phyloP scores from a whole-genome alignment of 2,329 filamentous ascomycete genomes.

The Aspergillus udagawae region DNA sequence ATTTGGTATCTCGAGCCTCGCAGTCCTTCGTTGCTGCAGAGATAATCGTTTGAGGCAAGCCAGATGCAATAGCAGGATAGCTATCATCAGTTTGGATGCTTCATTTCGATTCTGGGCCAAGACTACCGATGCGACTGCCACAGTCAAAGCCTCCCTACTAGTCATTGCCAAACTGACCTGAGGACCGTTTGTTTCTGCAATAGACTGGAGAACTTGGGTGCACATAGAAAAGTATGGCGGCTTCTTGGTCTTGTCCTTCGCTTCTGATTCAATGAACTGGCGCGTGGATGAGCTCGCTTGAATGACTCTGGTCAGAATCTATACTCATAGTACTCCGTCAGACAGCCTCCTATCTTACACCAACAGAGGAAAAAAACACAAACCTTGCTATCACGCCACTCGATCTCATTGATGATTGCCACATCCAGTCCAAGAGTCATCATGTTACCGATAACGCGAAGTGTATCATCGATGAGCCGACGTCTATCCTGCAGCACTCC shows the following conservation, averaged over 20 bases:
- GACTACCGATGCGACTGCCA: not conserved
- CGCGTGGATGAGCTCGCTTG: not conserved
- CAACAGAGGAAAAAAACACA: not conserved
- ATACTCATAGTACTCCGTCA: not conserved
- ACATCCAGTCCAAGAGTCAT: slow-evolving; percentile 54
- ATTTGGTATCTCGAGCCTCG: not conserved
- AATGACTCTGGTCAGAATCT: slow-evolving; percentile 1
- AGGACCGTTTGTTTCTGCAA: not conserved
- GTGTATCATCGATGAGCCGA: not conserved
- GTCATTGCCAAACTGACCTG: not conserved
- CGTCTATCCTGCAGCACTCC: slow-evolving; percentile 34
- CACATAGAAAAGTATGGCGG: not conserved
- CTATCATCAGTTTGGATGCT: not conserved
- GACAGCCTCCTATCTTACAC: not conserved
- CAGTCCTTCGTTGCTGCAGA: not conserved
- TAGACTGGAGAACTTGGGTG: not conserved
- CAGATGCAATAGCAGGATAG: not conserved
- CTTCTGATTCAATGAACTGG: not conserved
- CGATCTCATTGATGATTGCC: slow-evolving; percentile 59
- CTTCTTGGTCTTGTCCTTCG: not conserved
- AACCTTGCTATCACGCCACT: slow-evolving; percentile 61
- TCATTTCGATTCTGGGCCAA: not conserved
- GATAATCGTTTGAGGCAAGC: not conserved
- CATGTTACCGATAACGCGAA: slow-evolving; percentile 49
- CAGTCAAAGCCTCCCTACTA: not conserved